phyloP scores from a whole-genome alignment of 129 eudicot species.

The sunflower (Helianthus annuus) region DNA sequence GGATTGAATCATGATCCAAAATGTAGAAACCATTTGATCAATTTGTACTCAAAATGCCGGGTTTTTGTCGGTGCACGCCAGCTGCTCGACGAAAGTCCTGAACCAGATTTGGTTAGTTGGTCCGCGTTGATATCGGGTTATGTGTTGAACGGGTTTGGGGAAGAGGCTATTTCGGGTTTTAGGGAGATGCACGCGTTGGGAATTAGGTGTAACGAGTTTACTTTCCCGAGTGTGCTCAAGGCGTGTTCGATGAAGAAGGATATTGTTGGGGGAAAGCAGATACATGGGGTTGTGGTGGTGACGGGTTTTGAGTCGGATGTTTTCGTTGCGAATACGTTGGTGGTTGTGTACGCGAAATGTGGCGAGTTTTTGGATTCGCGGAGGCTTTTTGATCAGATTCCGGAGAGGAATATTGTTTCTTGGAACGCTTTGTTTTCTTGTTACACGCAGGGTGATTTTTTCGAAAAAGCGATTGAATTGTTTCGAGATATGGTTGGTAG shows the following conservation, averaged over 20 bases:
- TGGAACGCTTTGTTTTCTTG: slow-evolving; percentile 73
- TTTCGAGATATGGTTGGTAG: slow-evolving; percentile 70
- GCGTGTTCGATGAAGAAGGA: slow-evolving; percentile 73
- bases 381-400: slow-evolving; percentile 65
- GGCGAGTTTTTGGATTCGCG: slow-evolving; percentile 59
- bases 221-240: slow-evolving; percentile 82
- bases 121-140: slow-evolving; percentile 89
- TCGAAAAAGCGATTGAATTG: slow-evolving; percentile 52
- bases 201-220: slow-evolving; percentile 64
- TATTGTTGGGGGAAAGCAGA: slow-evolving; percentile 56
- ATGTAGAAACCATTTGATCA: slow-evolving; percentile 63
- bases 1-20: slow-evolving; percentile 43
- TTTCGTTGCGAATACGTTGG: slow-evolving; percentile 69
- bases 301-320: slow-evolving; percentile 76
- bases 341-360: slow-evolving; percentile 79
- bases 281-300: slow-evolving; percentile 67
- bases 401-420: slow-evolving; percentile 66
- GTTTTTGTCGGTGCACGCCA: slow-evolving; percentile 54
- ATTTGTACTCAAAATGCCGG: slow-evolving; percentile 59
- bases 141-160: slow-evolving; percentile 56
- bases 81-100: slow-evolving; percentile 77
- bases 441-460: slow-evolving; percentile 53
- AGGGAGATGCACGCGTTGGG: slow-evolving; percentile 62
- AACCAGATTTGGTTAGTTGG: slow-evolving; percentile 87
- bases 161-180: slow-evolving; percentile 62